Percentiles rank a stretch among this genome's conserved stretches.
phyloP scores from a whole-genome alignment of 371 early-diverging fungal genomes.

The Mortierella polycephala region DNA sequence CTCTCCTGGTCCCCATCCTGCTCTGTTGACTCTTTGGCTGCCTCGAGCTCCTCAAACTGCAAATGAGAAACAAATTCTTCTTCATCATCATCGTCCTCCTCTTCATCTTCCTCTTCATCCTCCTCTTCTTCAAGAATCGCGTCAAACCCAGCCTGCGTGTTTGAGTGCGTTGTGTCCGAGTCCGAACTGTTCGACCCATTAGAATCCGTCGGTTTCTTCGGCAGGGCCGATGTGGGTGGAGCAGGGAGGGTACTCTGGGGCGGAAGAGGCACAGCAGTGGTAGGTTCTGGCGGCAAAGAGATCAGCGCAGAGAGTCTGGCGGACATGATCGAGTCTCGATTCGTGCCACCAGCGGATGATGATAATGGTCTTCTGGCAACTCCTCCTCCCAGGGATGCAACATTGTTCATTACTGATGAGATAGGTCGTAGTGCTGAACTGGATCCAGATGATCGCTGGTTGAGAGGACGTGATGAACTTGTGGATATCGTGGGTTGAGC shows the following conservation, averaged over 20 bases:
- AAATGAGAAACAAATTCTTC: slow-evolving; percentile 26
- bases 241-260: slow-evolving; percentile 29
- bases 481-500: slow-evolving; percentile 16
- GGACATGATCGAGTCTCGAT: slow-evolving; percentile 17
- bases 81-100: slow-evolving; percentile 22
- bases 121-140: slow-evolving; percentile 43
- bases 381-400: slow-evolving; percentile 39
- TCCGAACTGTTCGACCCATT: not conserved
- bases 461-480: slow-evolving; percentile 7
- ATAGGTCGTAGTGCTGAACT: slow-evolving; percentile 27
- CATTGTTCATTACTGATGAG: slow-evolving; percentile 16
- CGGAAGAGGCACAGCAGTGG: slow-evolving; percentile 26
- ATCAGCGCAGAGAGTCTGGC: slow-evolving; percentile 19
- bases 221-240: slow-evolving; percentile 39
- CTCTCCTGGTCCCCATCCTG: slow-evolving; percentile 27
- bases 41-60: slow-evolving; percentile 36
- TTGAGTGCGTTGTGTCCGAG: not conserved
- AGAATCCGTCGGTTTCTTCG: slow-evolving; percentile 22
- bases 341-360: slow-evolving; percentile 1
- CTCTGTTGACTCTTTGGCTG: slow-evolving; percentile 21
- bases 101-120: slow-evolving; percentile 25
- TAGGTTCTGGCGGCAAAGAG: slow-evolving; percentile 14
- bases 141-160: slow-evolving; percentile 14
- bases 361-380: slow-evolving; percentile 27
- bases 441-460: slow-evolving; percentile 18